Evolutionary conservation across 1,139 yeast genomes (phyloP), one percentile per base, ranked within the genome.

Genomic region (Pichia norvegensis): DNA sequence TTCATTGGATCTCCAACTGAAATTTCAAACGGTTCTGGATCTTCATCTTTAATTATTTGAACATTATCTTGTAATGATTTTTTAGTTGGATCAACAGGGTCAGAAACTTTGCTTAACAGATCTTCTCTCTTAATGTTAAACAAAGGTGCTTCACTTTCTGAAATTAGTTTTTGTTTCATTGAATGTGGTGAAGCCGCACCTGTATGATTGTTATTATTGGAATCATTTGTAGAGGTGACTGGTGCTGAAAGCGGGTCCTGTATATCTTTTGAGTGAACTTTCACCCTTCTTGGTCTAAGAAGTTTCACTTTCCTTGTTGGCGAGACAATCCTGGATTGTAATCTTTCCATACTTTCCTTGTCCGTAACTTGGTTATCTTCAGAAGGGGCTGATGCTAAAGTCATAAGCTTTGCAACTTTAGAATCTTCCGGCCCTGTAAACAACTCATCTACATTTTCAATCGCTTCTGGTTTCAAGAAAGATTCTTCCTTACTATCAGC

Each of bases 1-100:
- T 86, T 88, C 60, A 81, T 76, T 1, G 97, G 97, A 62, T 92
- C 96, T 2, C 94, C 94, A 2, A 90, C 95, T 1, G 81, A 65
- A 38, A 90, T 82, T 5, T 76, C 79, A 53, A 85, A 74, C 38
- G 65, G 56, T 17, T 61, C 60, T 1, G 50, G 40, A 2, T 63
- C 60, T 41, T 55, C 58, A 1, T 55, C 57, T 1, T 22, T n/a
- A 3, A 36, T 23, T 13, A 36, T 19, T 35, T 19, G n/a, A 20
- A 20, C 7, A 19, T 35, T 8, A 6, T 35, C 37, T 20, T 35
- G 16, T 7, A 16, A 16, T 19, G 33, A 14, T 38, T 29, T 14
- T 21, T 39, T 20, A 16, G 43, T 11, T 29, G 42, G 44, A 6
- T 45, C 39, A 3, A 33, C 20, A 6, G 23, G 29, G 9, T 27